These are phyloP conservation scores for Penicillium cinerascens DNA, from an alignment of 495 filamentous ascomycete species.

Conservation along the genomic window DNA sequence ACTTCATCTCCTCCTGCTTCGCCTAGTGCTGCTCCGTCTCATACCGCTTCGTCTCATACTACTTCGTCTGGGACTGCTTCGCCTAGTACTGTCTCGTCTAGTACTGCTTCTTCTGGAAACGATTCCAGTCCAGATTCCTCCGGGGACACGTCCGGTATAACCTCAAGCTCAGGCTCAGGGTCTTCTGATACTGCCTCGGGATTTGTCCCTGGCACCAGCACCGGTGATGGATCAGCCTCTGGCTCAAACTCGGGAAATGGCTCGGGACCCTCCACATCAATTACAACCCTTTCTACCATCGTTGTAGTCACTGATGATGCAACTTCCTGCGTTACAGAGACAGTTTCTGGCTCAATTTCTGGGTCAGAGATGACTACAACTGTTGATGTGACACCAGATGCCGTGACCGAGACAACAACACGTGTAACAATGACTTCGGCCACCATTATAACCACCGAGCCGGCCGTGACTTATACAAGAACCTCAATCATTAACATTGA, in stretches of 20 bases:
- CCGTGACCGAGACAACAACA: neutral
- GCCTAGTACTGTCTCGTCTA: too few species aligned
- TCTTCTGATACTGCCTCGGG: neutral
- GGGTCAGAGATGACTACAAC: neutral
- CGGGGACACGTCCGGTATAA: too few species aligned
- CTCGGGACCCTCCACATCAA: neutral
- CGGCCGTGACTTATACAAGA: neutral
- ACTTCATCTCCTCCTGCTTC: too few species aligned
- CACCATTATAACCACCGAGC: neutral
- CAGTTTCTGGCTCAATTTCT: neutral
- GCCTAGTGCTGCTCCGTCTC: too few species aligned
- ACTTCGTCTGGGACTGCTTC: too few species aligned
- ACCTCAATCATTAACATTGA: neutral
- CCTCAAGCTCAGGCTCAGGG: neutral
- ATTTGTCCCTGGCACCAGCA: neutral
- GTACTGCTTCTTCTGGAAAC: neutral
- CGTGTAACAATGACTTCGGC: neutral
- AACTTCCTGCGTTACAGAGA: neutral
- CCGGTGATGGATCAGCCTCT: neutral
- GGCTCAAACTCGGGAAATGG: conserved; percentile 1
- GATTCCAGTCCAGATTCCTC: too few species aligned
- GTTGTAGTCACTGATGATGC: neutral
- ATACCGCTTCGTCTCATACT: too few species aligned
- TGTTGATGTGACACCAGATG: neutral
- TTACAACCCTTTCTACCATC: neutral